A percentile compares a stretch with the other conserved stretches of the same genome.
Conservation (phyloP, 768 basidiomycete species). For the Psilocybe cyanescens region DNA sequence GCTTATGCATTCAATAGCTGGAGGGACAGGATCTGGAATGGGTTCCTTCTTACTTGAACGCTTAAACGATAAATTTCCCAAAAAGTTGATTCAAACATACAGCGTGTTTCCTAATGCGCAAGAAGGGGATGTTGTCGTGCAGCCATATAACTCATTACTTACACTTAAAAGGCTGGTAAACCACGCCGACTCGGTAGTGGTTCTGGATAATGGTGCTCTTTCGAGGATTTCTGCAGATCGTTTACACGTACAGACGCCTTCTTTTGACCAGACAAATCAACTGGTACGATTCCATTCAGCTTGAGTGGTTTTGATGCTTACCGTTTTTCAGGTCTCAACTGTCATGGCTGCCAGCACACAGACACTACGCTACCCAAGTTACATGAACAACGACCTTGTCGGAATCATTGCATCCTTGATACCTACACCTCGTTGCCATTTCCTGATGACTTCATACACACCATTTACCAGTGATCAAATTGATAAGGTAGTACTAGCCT, state of each 20-base stretch:
- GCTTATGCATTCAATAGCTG: conserved; percentile 98
- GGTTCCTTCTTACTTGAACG: conserved; percentile 98
- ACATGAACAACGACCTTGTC: conserved; percentile 99
- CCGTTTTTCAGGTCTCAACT: conserved; percentile 75
- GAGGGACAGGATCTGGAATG: conserved; percentile 96
- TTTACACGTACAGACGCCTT: conserved; percentile 83
- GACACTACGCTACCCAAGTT: conserved; percentile 95
- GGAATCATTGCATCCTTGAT: conserved; percentile 97
- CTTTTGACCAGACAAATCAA: conserved; percentile 92
- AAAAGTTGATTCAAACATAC: conserved; percentile 99
- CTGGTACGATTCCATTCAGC: conserved; percentile 51
- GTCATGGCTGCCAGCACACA: conserved; percentile 98
- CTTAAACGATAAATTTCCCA: conserved; percentile 96
- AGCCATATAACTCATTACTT: conserved; percentile 95
- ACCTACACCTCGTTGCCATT: conserved; percentile 96
- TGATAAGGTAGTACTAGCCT: conserved; percentile 73
- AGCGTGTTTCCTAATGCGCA: conserved; percentile 96
- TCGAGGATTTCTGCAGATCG: conserved; percentile 93
- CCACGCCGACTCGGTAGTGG: conserved; percentile 96
- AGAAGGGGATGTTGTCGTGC: conserved; percentile 96
- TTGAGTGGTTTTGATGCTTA: neutral
- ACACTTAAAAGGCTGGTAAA: conserved; percentile 94
- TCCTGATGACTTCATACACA: conserved; percentile 98
- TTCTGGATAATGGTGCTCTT: conserved; percentile 94
- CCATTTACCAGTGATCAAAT: conserved; percentile 98